phyloP scores from a whole-genome alignment of 352 stramenopile species.

The Pythium myriotylum region DNA sequence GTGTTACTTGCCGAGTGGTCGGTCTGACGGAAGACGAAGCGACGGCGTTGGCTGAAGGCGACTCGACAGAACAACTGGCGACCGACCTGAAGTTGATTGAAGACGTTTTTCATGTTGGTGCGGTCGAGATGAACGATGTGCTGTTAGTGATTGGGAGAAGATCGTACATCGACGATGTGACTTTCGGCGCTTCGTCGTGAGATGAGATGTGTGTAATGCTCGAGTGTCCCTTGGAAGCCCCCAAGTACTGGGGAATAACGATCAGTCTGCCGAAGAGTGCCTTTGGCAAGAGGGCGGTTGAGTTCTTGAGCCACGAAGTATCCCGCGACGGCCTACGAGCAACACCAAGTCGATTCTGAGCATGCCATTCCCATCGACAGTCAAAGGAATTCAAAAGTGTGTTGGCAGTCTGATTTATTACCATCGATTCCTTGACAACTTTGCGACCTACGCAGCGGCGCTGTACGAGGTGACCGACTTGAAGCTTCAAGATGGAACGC shows the following conservation, averaged over 20 bases:
- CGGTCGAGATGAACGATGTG: background rate
- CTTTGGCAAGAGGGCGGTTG: too few species aligned
- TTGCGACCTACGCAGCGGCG: too few species aligned
- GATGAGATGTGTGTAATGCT: constrained; percentile 11
- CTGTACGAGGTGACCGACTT: constrained; percentile 21
- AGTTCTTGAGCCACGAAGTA: too few species aligned
- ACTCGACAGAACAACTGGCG: background rate
- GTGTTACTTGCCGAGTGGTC: background rate
- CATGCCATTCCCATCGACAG: background rate
- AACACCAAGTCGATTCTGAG: background rate
- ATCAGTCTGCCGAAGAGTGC: too few species aligned
- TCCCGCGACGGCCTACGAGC: background rate
- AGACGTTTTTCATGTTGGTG: background rate
- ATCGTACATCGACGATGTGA: constrained; percentile 37
- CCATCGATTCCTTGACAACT: too few species aligned
- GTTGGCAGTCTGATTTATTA: too few species aligned
- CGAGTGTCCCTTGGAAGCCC: constrained; percentile 18
- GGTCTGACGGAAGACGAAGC: too few species aligned
- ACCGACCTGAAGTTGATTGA: background rate
- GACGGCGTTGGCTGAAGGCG: too few species aligned
- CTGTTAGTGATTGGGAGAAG: background rate
- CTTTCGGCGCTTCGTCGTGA: constrained; percentile 6
- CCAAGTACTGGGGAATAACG: too few species aligned
- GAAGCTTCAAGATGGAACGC: background rate
- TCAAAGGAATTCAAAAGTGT: background rate